phyloP scores from a whole-genome alignment of 2,329 filamentous ascomycete species.

The Neonectria coccinea region DNA sequence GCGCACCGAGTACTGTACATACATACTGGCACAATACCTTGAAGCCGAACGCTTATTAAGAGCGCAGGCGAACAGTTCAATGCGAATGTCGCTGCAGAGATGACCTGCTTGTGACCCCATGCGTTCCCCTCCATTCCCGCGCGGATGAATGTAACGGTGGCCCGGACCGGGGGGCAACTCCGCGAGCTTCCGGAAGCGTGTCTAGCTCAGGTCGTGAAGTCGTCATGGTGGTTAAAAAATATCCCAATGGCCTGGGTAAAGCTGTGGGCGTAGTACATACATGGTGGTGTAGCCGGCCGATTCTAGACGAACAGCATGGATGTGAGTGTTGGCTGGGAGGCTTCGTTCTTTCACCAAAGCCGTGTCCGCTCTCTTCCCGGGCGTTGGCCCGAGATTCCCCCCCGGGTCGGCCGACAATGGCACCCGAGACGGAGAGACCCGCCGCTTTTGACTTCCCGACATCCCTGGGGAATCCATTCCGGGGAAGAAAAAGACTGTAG shows the following conservation, averaged over 20 bases:
- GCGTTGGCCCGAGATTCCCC: neutral
- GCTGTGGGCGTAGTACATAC: neutral
- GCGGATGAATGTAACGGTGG: neutral
- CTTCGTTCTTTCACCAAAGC: neutral
- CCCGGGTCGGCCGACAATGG: conserved; percentile 5
- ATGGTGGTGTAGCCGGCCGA: conserved; percentile 5
- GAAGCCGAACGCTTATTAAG: neutral
- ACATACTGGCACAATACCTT: neutral
- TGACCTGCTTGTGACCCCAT: conserved; percentile 11
- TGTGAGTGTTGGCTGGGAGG: neutral
- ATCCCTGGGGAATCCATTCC: neutral
- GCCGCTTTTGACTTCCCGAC: neutral
- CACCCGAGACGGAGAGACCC: conserved; percentile 19
- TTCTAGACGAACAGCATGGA: neutral
- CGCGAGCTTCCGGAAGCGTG: conserved; percentile 15
- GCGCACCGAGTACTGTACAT: neutral
- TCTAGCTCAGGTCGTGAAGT: neutral
- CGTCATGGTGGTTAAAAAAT: neutral
- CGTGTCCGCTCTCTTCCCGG: neutral
- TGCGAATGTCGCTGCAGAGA: neutral
- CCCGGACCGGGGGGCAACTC: neutral
- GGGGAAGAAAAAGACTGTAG: neutral
- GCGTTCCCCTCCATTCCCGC: conserved; percentile 1
- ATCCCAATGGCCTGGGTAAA: conserved; percentile 6
- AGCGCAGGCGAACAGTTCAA: neutral